These are phyloP conservation scores for Fusarium staphyleae DNA, from an alignment of 2,329 filamentous ascomycete genomes.

Conservation along the genomic window DNA sequence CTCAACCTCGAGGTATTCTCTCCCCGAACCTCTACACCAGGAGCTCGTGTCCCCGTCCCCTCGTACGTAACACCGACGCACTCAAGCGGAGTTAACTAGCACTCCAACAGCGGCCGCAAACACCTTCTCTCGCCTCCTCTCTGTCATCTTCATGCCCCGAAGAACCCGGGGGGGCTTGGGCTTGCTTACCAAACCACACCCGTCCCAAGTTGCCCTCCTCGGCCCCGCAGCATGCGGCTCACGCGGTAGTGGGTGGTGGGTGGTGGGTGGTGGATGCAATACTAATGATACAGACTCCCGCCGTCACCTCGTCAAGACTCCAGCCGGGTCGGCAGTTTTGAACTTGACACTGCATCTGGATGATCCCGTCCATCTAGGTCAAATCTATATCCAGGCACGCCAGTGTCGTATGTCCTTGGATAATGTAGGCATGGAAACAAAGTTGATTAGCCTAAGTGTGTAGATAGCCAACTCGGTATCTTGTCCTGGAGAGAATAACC, in stretches of 20 bases:
- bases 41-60: background rate
- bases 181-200: slow-evolving; percentile 5
- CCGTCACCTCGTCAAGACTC: background rate
- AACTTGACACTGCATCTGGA: too few species aligned
- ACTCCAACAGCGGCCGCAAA: slow-evolving; percentile 1
- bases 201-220: background rate
- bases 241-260: slow-evolving; percentile 1
- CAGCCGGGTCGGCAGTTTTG: slow-evolving; percentile 1
- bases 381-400: too few species aligned
- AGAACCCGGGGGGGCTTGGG: too few species aligned
- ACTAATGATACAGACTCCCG: too few species aligned
- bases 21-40: background rate
- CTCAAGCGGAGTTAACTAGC: slow-evolving; percentile 19
- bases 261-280: too few species aligned
- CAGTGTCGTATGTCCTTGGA: too few species aligned
- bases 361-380: too few species aligned
- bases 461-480: too few species aligned
- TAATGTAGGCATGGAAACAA: too few species aligned
- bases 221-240: slow-evolving; percentile 18
- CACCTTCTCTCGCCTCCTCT: slow-evolving; percentile 11
- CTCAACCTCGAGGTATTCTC: too few species aligned
- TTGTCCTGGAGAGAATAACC: too few species aligned
- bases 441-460: too few species aligned
- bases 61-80: slow-evolving; percentile 32
- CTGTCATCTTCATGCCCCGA: slow-evolving; percentile 13